Evolutionary conservation across 495 filamentous ascomycete species (phyloP).

Genomic region (Penicillium longicatenatum): DNA sequence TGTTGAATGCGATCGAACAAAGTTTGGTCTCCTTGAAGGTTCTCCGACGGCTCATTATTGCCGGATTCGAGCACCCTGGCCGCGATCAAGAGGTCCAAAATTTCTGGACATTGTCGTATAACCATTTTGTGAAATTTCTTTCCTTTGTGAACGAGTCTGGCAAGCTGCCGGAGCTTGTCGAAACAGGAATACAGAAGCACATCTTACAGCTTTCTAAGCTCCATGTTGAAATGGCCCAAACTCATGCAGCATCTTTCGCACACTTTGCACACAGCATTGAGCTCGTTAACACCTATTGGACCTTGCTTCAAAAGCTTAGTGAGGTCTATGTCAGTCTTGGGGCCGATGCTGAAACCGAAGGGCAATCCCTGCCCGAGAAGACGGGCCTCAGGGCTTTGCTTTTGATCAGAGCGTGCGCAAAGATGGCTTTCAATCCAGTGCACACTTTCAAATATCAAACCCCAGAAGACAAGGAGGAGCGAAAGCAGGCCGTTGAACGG

Average conservation of each 20-base stretch:
- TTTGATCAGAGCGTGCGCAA: slow-evolving; percentile 78
- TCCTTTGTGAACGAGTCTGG: slow-evolving; percentile 32
- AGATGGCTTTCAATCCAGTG: slow-evolving; percentile 76
- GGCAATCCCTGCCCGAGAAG: slow-evolving; percentile 66
- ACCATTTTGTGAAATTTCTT: slow-evolving; percentile 72
- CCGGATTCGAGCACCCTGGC: slow-evolving; percentile 83
- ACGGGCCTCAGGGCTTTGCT: slow-evolving; percentile 79
- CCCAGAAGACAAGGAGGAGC: slow-evolving; percentile 67
- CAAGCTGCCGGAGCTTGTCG: slow-evolving; percentile 33
- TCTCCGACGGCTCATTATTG: slow-evolving; percentile 74
- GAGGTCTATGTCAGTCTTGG: slow-evolving; percentile 61
- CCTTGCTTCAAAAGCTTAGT: slow-evolving; percentile 71
- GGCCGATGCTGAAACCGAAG: slow-evolving; percentile 51
- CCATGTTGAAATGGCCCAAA: slow-evolving; percentile 77
- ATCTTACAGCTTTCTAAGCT: slow-evolving; percentile 87
- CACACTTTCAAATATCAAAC: slow-evolving; percentile 82
- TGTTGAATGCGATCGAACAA: slow-evolving; percentile 66
- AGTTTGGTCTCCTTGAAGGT: slow-evolving; percentile 78
- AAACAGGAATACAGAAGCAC: slow-evolving; percentile 73
- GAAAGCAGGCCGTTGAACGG: slow-evolving; percentile 60
- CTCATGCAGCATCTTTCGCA: slow-evolving; percentile 78
- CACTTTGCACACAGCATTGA: slow-evolving; percentile 74
- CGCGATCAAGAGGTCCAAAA: slow-evolving; percentile 69
- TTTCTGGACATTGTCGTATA: slow-evolving; percentile 72
- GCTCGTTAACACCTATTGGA: slow-evolving; percentile 82